Percentiles rank a stretch among this genome's conserved stretches.
Evolutionary conservation across 1,139 yeast genomes (phyloP).

Genomic region (Pneumocystis carinii): DNA sequence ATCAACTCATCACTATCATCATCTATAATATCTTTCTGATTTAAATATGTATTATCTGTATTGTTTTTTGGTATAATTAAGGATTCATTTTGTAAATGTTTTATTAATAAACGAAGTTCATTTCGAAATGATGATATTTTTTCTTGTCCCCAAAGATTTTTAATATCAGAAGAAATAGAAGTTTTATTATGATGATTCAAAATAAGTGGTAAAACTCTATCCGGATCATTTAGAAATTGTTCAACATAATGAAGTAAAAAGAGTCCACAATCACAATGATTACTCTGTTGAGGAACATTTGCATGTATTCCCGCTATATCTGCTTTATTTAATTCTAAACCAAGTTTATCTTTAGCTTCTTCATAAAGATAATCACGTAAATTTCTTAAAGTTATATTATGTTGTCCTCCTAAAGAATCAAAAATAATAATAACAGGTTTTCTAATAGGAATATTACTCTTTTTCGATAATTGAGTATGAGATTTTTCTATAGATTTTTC

Average conservation of each 20-base stretch:
- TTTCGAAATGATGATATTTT: slow-evolving; percentile 9
- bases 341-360: slow-evolving; percentile 54
- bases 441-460: background rate
- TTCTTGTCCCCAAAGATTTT: slow-evolving; percentile 16
- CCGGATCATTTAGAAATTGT: slow-evolving; percentile 43
- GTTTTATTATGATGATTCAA: slow-evolving; percentile 13
- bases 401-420: slow-evolving; percentile 59
- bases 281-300: slow-evolving; percentile 68
- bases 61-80: background rate
- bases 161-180: slow-evolving; percentile 4
- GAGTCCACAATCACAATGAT: slow-evolving; percentile 89
- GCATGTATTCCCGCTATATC: slow-evolving; percentile 34
- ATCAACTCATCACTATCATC: slow-evolving; percentile 3
- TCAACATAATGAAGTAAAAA: slow-evolving; percentile 71
- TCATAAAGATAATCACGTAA: slow-evolving; percentile 49
- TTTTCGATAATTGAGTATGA: background rate
- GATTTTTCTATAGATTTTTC: slow-evolving; percentile 8
- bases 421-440: slow-evolving; percentile 48
- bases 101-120: slow-evolving; percentile 11
- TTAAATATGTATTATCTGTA: background rate
- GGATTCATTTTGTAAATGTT: slow-evolving; percentile 9
- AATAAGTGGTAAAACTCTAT: slow-evolving; percentile 25
- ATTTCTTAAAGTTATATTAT: slow-evolving; percentile 39
- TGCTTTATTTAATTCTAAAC: slow-evolving; percentile 32
- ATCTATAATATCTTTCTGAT: background rate